phyloP scores from a whole-genome alignment of 2,329 filamentous ascomycete genomes.

The Colletotrichum noveboracense region DNA sequence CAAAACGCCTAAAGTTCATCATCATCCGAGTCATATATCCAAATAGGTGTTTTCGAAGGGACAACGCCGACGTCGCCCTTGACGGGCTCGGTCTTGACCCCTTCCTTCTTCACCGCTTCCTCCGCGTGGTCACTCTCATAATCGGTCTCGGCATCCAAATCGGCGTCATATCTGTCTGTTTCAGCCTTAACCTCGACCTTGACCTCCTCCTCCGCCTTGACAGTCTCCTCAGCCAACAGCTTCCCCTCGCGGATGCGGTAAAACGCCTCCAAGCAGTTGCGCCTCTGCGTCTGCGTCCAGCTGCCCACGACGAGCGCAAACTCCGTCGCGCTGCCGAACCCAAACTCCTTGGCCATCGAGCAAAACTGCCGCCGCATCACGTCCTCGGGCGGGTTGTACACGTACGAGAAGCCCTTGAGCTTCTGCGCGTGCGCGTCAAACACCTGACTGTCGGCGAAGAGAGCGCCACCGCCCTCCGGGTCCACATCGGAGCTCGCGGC shows the following conservation, averaged over 20 bases:
- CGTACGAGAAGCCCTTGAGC: constrained; percentile 15
- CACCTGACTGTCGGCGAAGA: constrained; percentile 61
- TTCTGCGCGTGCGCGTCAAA: constrained; percentile 10
- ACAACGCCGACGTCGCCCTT: background rate
- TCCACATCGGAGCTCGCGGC: constrained; percentile 49
- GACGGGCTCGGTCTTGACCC: background rate
- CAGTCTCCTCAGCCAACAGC: constrained; percentile 39
- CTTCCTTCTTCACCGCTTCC: background rate
- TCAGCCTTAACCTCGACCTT: constrained; percentile 1
- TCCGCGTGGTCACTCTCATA: background rate
- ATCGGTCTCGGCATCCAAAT: constrained; percentile 23
- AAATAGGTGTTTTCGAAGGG: constrained; percentile 32
- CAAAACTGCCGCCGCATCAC: constrained; percentile 87
- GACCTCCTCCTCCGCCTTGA: constrained; percentile 21
- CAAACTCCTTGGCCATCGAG: constrained; percentile 82
- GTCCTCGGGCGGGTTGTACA: constrained; percentile 75
- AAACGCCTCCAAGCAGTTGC: constrained; percentile 80
- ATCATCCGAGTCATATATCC: constrained; percentile 42
- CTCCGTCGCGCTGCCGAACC: constrained; percentile 76
- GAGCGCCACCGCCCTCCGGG: constrained; percentile 54
- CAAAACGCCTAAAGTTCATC: constrained; percentile 37
- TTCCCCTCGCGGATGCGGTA: constrained; percentile 71
- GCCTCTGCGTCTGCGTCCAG: constrained; percentile 84
- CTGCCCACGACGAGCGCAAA: constrained; percentile 91
- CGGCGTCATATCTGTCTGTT: constrained; percentile 13